Conservation (phyloP, 495 filamentous ascomycete genomes). For the Choiromyces venosus region DNA sequence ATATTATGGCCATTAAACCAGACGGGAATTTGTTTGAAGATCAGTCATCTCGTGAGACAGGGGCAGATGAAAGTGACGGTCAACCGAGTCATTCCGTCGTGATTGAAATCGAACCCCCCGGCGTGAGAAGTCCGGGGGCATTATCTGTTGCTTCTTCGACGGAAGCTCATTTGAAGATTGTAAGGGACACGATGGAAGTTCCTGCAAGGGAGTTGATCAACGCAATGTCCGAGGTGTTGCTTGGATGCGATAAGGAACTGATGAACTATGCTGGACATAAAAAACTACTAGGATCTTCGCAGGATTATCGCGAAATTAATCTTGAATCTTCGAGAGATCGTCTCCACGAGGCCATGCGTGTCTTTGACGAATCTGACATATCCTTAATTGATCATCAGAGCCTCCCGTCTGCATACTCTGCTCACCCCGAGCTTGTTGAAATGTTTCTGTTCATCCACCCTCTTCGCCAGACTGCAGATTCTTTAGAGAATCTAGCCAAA, state of each 20-base stretch:
- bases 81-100: conserved; percentile 15
- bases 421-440: conserved; percentile 49
- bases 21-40: conserved; percentile 46
- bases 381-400: conserved; percentile 40
- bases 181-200: conserved; percentile 46
- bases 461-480: conserved; percentile 51
- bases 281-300: conserved; percentile 41
- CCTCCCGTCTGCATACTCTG: conserved; percentile 40
- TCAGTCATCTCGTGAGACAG: conserved; percentile 1
- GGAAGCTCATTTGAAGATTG: conserved; percentile 26
- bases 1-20: conserved; percentile 45
- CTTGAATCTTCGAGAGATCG: conserved; percentile 27
- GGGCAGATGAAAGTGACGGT: conserved; percentile 15
- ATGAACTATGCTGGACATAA: conserved; percentile 50
- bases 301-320: conserved; percentile 24
- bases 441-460: conserved; percentile 55
- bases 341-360: conserved; percentile 38
- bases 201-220: conserved; percentile 49
- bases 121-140: background rate
- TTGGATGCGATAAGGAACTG: conserved; percentile 48
- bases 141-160: conserved; percentile 26
- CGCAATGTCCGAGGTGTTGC: conserved; percentile 46
- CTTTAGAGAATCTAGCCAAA: conserved; percentile 46
- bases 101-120: conserved; percentile 43
- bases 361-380: conserved; percentile 45